Evolutionary conservation across 805 yeast genomes (phyloP).

Genomic region (Candida broadrunensis): DNA sequence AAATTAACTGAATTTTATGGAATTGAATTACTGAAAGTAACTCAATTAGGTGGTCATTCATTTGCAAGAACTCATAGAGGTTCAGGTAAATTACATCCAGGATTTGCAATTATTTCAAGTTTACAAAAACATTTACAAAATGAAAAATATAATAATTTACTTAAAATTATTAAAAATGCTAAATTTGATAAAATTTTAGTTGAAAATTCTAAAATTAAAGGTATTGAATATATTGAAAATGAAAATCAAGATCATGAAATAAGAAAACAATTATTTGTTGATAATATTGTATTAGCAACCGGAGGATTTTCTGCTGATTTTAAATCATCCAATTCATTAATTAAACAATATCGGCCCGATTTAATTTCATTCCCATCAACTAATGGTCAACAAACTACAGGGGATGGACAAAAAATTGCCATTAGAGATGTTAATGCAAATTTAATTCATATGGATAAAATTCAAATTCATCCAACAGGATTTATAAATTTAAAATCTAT

Average conservation of each 20-base stretch:
- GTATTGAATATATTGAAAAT: conserved; percentile 37
- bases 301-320: conserved; percentile 55
- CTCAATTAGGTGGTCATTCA: conserved; percentile 40
- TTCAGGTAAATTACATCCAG: conserved; percentile 50
- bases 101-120: conserved; percentile 52
- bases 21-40: conserved; percentile 29
- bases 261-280: conserved; percentile 6
- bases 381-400: conserved; percentile 54
- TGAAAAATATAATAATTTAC: conserved; percentile 19
- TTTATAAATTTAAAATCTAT: conserved; percentile 44
- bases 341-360: conserved; percentile 46
- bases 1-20: conserved; percentile 27
- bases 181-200: conserved; percentile 2
- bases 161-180: conserved; percentile 7
- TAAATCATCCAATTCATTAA: conserved; percentile 12
- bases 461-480: conserved; percentile 65
- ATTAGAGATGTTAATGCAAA: conserved; percentile 42
- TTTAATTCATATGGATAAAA: conserved; percentile 54
- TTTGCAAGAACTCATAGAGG: conserved; percentile 40
- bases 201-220: conserved; percentile 24
- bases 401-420: conserved; percentile 58
- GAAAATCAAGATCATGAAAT: too few species aligned
- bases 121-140: conserved; percentile 36
- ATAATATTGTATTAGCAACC: conserved; percentile 49
- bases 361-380: conserved; percentile 49